A percentile compares a stretch with the other conserved stretches of the same genome.
Conservation (phyloP, 768 basidiomycete species). For the Pisolithus orientalis region DNA sequence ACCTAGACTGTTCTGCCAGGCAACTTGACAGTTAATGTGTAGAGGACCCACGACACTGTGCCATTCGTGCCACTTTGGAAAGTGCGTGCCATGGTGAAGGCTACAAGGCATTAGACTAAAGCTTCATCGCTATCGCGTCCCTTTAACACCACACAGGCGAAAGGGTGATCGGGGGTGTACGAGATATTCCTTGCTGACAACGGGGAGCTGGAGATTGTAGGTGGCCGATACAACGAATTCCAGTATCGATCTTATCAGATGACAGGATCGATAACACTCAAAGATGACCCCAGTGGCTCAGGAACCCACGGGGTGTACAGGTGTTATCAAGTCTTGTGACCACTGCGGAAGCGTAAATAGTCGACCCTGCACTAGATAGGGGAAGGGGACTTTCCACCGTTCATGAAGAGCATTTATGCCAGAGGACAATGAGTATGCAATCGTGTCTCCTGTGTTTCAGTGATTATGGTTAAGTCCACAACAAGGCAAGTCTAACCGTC, state of each 20-base stretch:
- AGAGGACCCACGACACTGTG: conserved; percentile 21
- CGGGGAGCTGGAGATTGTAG: background rate
- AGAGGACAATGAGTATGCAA: too few relatives aligned
- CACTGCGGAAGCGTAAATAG: background rate
- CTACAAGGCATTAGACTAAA: background rate
- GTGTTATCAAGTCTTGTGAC: background rate
- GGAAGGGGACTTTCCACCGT: background rate
- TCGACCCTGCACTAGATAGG: background rate
- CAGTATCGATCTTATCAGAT: conserved; percentile 18
- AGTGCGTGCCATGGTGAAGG: background rate
- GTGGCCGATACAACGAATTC: background rate
- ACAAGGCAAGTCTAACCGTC: background rate
- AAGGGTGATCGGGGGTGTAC: background rate
- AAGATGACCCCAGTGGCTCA: background rate
- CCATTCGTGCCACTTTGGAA: conserved; percentile 4
- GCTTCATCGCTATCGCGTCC: background rate
- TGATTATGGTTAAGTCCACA: too few relatives aligned
- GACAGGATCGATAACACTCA: background rate
- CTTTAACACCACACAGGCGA: background rate
- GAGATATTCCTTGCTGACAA: background rate
- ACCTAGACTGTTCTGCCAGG: background rate
- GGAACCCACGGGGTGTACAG: background rate
- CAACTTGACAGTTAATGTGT: background rate
- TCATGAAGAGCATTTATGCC: too few relatives aligned
- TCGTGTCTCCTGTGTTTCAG: too few relatives aligned